Conservation (phyloP, 1,284 basidiomycete species). For the Moesziomyces antarcticus region DNA sequence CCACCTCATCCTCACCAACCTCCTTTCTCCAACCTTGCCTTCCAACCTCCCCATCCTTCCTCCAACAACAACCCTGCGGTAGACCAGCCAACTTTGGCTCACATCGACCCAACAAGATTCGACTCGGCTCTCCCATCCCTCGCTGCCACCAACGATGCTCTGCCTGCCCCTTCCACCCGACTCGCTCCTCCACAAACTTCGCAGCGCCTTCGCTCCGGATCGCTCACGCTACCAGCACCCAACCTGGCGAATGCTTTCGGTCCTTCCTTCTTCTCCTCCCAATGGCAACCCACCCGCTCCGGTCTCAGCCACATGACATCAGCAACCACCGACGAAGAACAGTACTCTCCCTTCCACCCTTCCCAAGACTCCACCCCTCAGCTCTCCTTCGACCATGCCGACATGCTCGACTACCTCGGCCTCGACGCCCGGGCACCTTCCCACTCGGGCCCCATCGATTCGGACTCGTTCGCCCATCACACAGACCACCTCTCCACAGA, state of each 20-base stretch:
- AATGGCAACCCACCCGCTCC: constrained; percentile 47
- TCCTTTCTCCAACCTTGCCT: not conserved
- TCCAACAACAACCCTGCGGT: not conserved
- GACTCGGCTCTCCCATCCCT: constrained; percentile 2
- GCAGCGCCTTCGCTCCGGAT: constrained; percentile 47
- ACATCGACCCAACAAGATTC: constrained; percentile 2
- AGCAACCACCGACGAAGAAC: constrained; percentile 18
- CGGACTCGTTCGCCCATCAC: not conserved
- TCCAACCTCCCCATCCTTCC: not conserved
- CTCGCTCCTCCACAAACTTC: constrained; percentile 3
- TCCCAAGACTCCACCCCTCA: constrained; percentile 13
- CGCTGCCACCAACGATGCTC: too few species aligned
- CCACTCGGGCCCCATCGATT: not conserved
- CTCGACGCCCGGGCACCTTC: constrained; percentile 23
- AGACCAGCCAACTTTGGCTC: not conserved
- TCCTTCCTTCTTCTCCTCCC: constrained; percentile 55
- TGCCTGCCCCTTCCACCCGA: constrained; percentile 1
- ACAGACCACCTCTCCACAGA: constrained; percentile 1
- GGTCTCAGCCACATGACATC: constrained; percentile 47
- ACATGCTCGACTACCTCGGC: constrained; percentile 62
- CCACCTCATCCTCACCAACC: constrained; percentile 5
- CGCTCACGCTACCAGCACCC: constrained; percentile 37
- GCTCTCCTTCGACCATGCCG: constrained; percentile 32
- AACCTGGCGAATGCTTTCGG: constrained; percentile 51
- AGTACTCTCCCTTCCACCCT: not conserved